A percentile compares a stretch with the other conserved stretches of the same genome.
These are phyloP conservation scores for Fusarium agapanthi DNA, from an alignment of 2,329 filamentous ascomycete species.

Conservation along the genomic window DNA sequence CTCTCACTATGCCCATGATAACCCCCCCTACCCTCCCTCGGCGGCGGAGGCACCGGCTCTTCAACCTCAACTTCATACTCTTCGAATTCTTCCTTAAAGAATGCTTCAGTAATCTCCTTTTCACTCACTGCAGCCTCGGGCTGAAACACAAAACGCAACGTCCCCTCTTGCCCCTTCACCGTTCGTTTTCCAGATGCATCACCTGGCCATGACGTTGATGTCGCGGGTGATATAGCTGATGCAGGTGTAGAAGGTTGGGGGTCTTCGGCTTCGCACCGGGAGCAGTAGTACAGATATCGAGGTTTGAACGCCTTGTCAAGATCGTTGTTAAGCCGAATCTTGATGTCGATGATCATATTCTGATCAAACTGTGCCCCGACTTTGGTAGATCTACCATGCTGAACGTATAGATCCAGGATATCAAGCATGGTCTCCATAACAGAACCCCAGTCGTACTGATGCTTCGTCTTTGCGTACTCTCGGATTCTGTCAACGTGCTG, in stretches of 20 bases:
- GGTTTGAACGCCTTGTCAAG: conserved; percentile 69
- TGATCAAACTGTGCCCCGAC: conserved; percentile 77
- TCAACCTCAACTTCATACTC: conserved; percentile 83
- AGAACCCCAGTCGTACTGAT: conserved; percentile 56
- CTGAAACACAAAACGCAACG: conserved; percentile 90
- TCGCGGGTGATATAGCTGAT: conserved; percentile 50
- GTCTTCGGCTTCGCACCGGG: conserved; percentile 57
- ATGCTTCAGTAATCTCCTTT: conserved; percentile 70
- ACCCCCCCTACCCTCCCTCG: conserved; percentile 39
- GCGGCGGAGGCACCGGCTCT: conserved; percentile 57
- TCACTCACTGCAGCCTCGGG: conserved; percentile 78
- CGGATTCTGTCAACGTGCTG: conserved; percentile 60
- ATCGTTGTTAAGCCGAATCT: conserved; percentile 87
- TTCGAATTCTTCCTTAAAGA: conserved; percentile 78
- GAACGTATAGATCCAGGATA: conserved; percentile 89
- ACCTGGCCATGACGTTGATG: conserved; percentile 50
- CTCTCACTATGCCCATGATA: conserved; percentile 46
- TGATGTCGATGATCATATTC: conserved; percentile 83
- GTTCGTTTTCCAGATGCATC: conserved; percentile 41
- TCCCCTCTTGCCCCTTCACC: conserved; percentile 68
- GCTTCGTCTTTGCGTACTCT: conserved; percentile 59
- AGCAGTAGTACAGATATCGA: conserved; percentile 70
- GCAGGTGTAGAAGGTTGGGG: conserved; percentile 45
- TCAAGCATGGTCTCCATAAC: conserved; percentile 85
- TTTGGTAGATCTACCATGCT: conserved; percentile 78